Base-by-base conservation (phyloP, 768 basidiomycete species). In the Tylopilus rubrobrunneus region DNA sequence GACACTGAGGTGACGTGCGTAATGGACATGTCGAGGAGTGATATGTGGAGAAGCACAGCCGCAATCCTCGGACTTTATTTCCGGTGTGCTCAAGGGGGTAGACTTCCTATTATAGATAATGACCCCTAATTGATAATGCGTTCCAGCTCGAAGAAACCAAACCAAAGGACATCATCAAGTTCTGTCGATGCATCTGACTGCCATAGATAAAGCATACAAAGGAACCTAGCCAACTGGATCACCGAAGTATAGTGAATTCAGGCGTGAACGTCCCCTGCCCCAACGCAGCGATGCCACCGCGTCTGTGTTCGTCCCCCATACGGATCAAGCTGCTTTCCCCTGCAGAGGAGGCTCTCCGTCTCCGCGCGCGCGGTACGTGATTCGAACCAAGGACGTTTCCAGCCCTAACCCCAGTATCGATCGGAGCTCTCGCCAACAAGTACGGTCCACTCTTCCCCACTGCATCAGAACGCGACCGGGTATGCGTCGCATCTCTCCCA, bases 1-100 rank as follows among this genome's bases (percentile, higher is more conserved):
- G 83, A 73, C n/a, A 81, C 66, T 15, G 86, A 87, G 10, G 73
- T 74, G 21, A 90, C 61, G 62, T 88, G 81, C 5, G 78, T 83
- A 52, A 87, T 80, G 19, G 86, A 68, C 84, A 84, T 84, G 37
- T n/a, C n/a, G n/a, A n/a, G 7, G 7, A 5, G 7, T 39, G 37
- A 39, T 39, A 39, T 39, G 37, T 39, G 14, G 14, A 14, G 3
- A 15, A 39, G 17, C 37, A 39, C 17, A 39, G 37, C 17, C 3
- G 37, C 29, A 8, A 8, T 8, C 17, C 15, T n/a, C 34, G 14
- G 34, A 15, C 7, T 5, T n/a, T n/a, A 19, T 31, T 31, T 31
- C 29, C 29, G 29, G 3, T 7, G n/a, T 2, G 7, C 29, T 2
- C 14, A 15, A 34, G 7, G 37, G 37, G 37, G 37, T 39, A 5